Base-by-base conservation (phyloP, 345 rosid genomes). In the Melaleuca alternifolia region DNA sequence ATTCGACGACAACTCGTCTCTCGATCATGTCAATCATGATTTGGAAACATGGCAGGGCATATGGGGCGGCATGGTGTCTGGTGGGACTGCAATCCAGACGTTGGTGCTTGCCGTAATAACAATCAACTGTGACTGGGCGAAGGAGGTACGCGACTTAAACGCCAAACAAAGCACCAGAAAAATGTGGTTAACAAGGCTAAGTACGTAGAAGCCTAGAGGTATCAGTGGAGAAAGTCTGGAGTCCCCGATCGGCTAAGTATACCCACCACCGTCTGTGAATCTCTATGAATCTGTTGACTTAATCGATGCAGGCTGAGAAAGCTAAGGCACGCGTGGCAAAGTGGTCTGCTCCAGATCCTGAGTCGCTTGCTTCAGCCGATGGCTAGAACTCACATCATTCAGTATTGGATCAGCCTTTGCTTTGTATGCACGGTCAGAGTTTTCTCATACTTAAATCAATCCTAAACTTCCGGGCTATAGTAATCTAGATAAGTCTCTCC, bases 11-110 rank as follows among this genome's bases (percentile, higher is more conserved):
- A 50, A 62, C 23, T 65, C 0, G 77, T 26, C 15, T 41, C 82
- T 46, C 51, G 52, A 15, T 18, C 44, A 61, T 20, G 7, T 16
- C 16, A 30, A 65, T 7, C 46, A 0, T 8, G 77, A 4, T 65
- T 30, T 18, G 1, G 6, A 77, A n/a, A 28, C 84, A 16, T 33
- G 24, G 44, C 7, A 94, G 97, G 99, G 96, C 6, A 91, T 95
- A 8, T 96, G 96, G 98, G 94, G 94, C 52, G 98, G 98, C 41
- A 95, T 97, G 99, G 87, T 88, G 9, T 62, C 85, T 18, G 87
- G 89, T 3, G 89, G 89, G 71, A 88, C 87, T 10, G 89, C 83
- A 26, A 84, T 93, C 83, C 97, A 95, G 83, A 93, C 98, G 0
- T 14, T 92, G 52, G 87, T 95, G 3, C 87, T 96, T 89, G 92